Evolutionary conservation across 176 grass and related monocot species (phyloP).

Genomic region (Luzula sylvatica): DNA sequence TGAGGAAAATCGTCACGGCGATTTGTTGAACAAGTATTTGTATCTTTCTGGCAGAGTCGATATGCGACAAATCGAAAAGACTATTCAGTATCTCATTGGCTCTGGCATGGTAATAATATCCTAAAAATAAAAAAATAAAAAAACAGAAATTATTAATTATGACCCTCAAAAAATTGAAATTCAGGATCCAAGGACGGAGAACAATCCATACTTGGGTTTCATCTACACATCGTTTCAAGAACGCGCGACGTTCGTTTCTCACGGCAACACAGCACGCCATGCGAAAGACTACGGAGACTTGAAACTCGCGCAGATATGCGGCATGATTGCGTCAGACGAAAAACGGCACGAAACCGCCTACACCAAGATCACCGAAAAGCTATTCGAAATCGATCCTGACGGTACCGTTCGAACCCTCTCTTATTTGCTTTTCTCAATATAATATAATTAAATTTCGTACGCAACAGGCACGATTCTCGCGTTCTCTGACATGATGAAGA

Average conservation of each 20-base stretch:
- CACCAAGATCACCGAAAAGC: constrained; percentile 67
- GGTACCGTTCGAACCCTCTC: too few species aligned
- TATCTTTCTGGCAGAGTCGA: constrained; percentile 59
- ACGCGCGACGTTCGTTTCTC: constrained; percentile 68
- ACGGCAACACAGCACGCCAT: constrained; percentile 59
- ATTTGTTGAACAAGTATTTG: constrained; percentile 68
- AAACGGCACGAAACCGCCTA: constrained; percentile 76
- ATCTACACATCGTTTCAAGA: constrained; percentile 83
- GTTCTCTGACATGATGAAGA: constrained; percentile 63
- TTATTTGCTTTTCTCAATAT: too few species aligned
- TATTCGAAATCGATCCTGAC: constrained; percentile 29
- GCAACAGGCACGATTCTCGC: constrained; percentile 31
- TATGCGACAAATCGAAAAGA: constrained; percentile 70
- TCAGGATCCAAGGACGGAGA: constrained; percentile 45
- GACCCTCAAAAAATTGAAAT: neutral
- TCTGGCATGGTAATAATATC: constrained; percentile 51
- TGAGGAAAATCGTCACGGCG: constrained; percentile 70
- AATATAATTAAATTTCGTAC: too few species aligned
- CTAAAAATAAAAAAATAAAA: too few species aligned
- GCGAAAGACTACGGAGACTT: constrained; percentile 58
- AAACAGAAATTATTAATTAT: too few species aligned
- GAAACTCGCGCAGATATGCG: constrained; percentile 66
- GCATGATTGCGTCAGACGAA: constrained; percentile 62
- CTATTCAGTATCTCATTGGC: constrained; percentile 62
- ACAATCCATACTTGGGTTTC: constrained; percentile 58